Percentiles rank a stretch among this genome's conserved stretches.
Evolutionary conservation across 2,329 filamentous ascomycete genomes (phyloP).

Genomic region (Diaporthe vaccinii): DNA sequence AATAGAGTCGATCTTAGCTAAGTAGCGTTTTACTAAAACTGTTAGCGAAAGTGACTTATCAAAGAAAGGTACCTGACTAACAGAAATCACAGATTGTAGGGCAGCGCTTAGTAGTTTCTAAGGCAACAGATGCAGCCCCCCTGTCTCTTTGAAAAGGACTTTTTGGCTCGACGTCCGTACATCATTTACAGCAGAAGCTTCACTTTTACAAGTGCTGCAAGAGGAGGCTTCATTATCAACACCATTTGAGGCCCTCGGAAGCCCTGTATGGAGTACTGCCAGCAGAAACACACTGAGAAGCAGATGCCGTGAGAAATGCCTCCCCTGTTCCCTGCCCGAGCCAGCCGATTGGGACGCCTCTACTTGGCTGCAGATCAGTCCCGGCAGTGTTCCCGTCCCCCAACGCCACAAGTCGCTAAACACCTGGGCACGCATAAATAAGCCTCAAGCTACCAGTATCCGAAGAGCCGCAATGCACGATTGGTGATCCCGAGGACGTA

Average conservation of each 20-base stretch:
- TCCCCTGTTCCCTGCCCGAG: not conserved
- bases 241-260: not conserved
- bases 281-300: not conserved
- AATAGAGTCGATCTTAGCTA: too few relatives aligned
- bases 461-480: constrained; percentile 30
- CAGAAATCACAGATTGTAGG: too few relatives aligned
- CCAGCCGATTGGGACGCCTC: constrained; percentile 26
- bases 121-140: too few relatives aligned
- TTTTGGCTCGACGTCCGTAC: too few relatives aligned
- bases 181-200: not conserved
- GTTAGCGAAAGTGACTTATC: too few relatives aligned
- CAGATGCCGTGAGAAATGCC: not conserved
- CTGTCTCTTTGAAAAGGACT: too few relatives aligned
- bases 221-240: not conserved
- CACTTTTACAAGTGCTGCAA: not conserved
- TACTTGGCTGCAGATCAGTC: constrained; percentile 26
- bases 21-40: too few relatives aligned
- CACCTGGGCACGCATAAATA: not conserved
- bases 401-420: constrained; percentile 13
- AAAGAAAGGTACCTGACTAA: too few relatives aligned
- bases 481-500: not conserved
- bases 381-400: constrained; percentile 4
- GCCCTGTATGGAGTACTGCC: not conserved
- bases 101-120: too few relatives aligned
- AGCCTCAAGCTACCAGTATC: constrained; percentile 3